A percentile compares a stretch with the other conserved stretches of the same genome.
These are phyloP conservation scores for Geosmithia putterillii DNA, from an alignment of 2,329 filamentous ascomycete species.

Conservation along the genomic window DNA sequence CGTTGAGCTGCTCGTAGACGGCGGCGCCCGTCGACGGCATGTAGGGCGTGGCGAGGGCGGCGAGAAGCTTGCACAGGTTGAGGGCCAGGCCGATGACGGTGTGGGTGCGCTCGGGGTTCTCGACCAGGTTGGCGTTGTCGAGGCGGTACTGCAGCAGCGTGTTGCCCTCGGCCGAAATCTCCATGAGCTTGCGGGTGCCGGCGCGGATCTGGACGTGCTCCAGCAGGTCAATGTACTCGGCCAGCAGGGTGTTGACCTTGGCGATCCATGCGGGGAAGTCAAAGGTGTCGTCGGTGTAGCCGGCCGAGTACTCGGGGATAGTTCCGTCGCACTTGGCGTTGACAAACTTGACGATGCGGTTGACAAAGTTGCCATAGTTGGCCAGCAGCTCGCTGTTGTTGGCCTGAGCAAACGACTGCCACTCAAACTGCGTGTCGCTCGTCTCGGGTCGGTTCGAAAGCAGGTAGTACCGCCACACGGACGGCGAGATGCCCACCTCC, in stretches of 20 bases:
- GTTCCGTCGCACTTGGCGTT: slow-evolving; percentile 62
- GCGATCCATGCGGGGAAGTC: slow-evolving; percentile 32
- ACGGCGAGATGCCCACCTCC: slow-evolving; percentile 70
- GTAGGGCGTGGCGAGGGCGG: slow-evolving; percentile 69
- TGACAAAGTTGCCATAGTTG: slow-evolving; percentile 64
- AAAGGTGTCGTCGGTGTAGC: slow-evolving; percentile 42
- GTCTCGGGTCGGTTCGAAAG: slow-evolving; percentile 76
- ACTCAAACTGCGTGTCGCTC: slow-evolving; percentile 81
- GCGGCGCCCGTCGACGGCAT: slow-evolving; percentile 67
- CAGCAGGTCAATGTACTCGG: slow-evolving; percentile 54
- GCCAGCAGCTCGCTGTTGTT: slow-evolving; percentile 86
- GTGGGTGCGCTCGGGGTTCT: slow-evolving; percentile 40
- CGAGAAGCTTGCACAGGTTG: slow-evolving; percentile 73
- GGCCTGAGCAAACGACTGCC: slow-evolving; percentile 66
- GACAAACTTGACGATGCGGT: slow-evolving; percentile 63
- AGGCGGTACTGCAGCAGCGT: slow-evolving; percentile 38
- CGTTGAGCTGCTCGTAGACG: slow-evolving; percentile 63
- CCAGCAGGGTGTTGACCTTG: slow-evolving; percentile 50
- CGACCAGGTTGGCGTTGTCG: slow-evolving; percentile 41
- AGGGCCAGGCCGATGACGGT: slow-evolving; percentile 65
- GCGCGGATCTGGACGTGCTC: slow-evolving; percentile 60
- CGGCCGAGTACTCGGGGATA: slow-evolving; percentile 46
- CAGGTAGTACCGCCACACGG: slow-evolving; percentile 92
- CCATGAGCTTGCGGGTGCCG: slow-evolving; percentile 52
- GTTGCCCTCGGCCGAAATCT: slow-evolving; percentile 48